Evolutionary conservation across 2,329 filamentous ascomycete genomes (phyloP), one percentile per base, ranked within the genome.

Genomic region (Beauveria bassiana): DNA sequence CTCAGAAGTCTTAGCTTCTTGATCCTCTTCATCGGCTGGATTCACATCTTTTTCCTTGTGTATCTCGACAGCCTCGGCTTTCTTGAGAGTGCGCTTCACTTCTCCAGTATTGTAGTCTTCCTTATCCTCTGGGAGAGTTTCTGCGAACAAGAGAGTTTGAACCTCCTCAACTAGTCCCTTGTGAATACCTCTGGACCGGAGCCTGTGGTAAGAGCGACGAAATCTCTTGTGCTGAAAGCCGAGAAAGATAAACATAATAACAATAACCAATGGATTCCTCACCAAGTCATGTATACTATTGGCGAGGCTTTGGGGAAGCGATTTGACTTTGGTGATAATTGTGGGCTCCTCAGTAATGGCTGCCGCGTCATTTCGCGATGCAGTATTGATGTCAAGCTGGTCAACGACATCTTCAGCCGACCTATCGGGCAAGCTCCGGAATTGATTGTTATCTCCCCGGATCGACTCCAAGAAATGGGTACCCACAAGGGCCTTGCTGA

Each of bases 401-500:
- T 71, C 69, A 12, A 67, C 61, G 5, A 64, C 65, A 18, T 70
- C 68, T 5, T 70, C 68, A 7, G 69, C 64, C 10, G 73, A 65
- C 20, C 72, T 70, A 4, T 72, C 72, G 2, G 76, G 75, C 5
- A 80, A 67, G 3, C 70, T 75, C 1, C 73, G 72, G 5, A 73
- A 68, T 28, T 78, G 75, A 20, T 72, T 65, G 31, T 49, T 54
- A 31, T 68, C 64, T 5, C 66, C 68, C 28, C 72, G 68, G 9
- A 69, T 62, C 2, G 70, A 70, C 38, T 85, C 82, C 45, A 90
- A 77, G 2, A 81, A 82, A 69, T 93, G 90, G 1, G 87, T 88
- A n/a, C 90, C 90, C 9, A 90, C 81, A 61, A 93, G 75, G 1
- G 81, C 85, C 61, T 84, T 80, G 12, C 81, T 80, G 12, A 88